A percentile compares a stretch with the other conserved stretches of the same genome.
phyloP scores from a whole-genome alignment of 495 filamentous ascomycete species.

The Lichina pygmaea region DNA sequence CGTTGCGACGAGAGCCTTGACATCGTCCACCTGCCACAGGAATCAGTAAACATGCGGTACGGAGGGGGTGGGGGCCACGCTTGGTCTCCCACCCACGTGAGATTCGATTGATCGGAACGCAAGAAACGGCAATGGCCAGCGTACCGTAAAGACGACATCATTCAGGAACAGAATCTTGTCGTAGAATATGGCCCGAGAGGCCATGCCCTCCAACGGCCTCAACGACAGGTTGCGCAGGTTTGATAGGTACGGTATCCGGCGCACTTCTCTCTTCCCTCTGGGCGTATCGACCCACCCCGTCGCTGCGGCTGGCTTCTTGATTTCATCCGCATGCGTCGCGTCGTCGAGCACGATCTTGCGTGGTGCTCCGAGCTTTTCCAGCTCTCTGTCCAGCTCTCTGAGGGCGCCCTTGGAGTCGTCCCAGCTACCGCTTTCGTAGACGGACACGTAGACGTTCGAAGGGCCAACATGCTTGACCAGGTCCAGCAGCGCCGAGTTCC shows the following conservation, averaged over 20 bases:
- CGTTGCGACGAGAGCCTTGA: conserved; percentile 43
- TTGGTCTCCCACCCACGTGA: no score
- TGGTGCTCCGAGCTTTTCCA: conserved; percentile 24
- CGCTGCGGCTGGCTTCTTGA: conserved; percentile 12
- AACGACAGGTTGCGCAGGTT: conserved; percentile 30
- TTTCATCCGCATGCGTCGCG: conserved; percentile 27
- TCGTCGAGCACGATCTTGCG: conserved; percentile 25
- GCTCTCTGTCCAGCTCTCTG: conserved; percentile 24
- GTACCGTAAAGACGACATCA: conserved; percentile 46
- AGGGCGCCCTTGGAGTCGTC: conserved; percentile 42
- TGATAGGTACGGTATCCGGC: conserved; percentile 45
- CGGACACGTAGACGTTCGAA: conserved; percentile 41
- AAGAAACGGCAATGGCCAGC: conserved; percentile 4
- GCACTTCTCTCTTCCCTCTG: conserved; percentile 19
- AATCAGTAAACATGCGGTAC: not conserved
- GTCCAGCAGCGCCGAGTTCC: conserved; percentile 30
- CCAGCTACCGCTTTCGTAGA: conserved; percentile 46
- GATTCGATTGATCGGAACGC: not conserved
- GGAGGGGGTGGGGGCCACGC: no score
- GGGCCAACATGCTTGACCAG: conserved; percentile 28
- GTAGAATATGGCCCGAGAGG: conserved; percentile 21
- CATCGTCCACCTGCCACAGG: conserved; percentile 25
- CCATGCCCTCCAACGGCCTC: conserved; percentile 19
- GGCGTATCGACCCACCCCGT: conserved; percentile 31
- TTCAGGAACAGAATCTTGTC: conserved; percentile 49